Evolutionary conservation across 495 filamentous ascomycete species (phyloP), one percentile per base, ranked within the genome.

Genomic region (Schizothecium vesticola): DNA sequence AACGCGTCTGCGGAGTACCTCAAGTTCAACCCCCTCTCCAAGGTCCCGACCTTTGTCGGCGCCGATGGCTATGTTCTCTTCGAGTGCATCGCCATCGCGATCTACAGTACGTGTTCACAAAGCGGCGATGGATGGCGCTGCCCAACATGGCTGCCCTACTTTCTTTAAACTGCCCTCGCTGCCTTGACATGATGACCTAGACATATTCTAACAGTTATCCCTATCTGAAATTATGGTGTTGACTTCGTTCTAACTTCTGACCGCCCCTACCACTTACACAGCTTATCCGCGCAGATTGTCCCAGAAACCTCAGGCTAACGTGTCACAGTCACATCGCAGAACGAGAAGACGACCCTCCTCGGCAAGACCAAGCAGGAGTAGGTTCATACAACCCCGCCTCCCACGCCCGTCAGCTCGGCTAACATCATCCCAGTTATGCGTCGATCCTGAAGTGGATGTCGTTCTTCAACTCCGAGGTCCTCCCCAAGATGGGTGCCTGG

Each of bases 311-410:
- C 7, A 61, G 62, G 78, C 86, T 80, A 83, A 77, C 71, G 66
- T 25, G 61, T 25, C 51, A 51, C 78, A 99, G 95, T 99, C 76
- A 92, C 95, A 77, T 97, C 95, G 74, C 95, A 99, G 85, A 98
- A 99, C 81, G 95, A 98, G 89, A 98, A 97, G 89, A 99, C 96
- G 71, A 94, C 93, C 71, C 92, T 99, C 63, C 86, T 99, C 69
- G 95, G 95, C 76, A 97, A 97, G 88, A 98, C 94, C 83, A 99
- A 99, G 90, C 93, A 98, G 84, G 95, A 99, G 86, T 92, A 89
- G 78, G 83, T 65, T 71, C 61, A 11, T 2, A 25, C 59, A 28
- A 4, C 29, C 25, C 31, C 24, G 5, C 25, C n/a, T n/a, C n/a
- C 58, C 36, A 23, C 16, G 10, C 43, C 24, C 16, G 9, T 16